Conservation (phyloP, 257 asterid species). For the Anisodus tanguticus region DNA sequence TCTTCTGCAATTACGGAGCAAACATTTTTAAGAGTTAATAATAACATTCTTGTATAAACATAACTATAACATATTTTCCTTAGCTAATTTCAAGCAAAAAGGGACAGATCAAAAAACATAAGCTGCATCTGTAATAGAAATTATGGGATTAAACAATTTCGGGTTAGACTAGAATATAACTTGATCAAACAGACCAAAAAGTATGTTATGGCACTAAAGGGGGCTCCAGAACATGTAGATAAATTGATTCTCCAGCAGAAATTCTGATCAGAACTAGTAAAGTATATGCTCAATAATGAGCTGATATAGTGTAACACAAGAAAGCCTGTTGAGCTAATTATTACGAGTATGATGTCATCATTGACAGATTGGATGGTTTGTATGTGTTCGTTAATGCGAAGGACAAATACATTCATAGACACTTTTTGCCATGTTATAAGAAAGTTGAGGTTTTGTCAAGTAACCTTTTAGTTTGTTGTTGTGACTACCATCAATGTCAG, state of each 20-base stretch:
- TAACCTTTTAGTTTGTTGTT: too few relatives aligned
- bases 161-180: not conserved
- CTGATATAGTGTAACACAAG: not conserved
- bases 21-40: not conserved
- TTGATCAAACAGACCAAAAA: not conserved
- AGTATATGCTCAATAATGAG: not conserved
- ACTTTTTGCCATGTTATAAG: constrained; percentile 17
- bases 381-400: not conserved
- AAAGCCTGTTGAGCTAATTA: not conserved
- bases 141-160: not conserved
- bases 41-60: not conserved
- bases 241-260: not conserved
- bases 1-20: constrained; percentile 56
- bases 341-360: not conserved
- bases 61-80: not conserved
- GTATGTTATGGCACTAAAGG: not conserved
- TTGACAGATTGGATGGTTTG: not conserved
- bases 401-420: not conserved
- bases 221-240: not conserved
- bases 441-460: not conserved
- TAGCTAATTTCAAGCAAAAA: not conserved
- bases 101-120: not conserved
- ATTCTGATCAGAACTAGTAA: constrained; percentile 11
- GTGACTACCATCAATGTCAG: too few relatives aligned
- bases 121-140: not conserved